phyloP scores from a whole-genome alignment of 306 rosid species.

The Quillaja saponaria region DNA sequence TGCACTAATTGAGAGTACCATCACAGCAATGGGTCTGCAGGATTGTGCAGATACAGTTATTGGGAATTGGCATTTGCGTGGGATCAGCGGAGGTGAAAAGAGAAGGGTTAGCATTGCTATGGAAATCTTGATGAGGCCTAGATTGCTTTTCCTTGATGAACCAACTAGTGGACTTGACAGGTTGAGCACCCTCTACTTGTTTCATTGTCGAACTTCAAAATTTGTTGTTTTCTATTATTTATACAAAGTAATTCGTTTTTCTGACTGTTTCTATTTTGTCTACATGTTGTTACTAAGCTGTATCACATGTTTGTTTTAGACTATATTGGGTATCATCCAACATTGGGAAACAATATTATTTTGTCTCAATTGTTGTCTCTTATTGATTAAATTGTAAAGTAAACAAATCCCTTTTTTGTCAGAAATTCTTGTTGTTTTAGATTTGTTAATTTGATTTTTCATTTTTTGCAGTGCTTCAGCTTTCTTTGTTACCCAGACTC shows the following conservation, averaged over 20 bases:
- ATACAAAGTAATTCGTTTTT: too few relatives aligned
- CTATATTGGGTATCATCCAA: too few relatives aligned
- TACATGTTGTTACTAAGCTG: background rate
- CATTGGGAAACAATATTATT: too few relatives aligned
- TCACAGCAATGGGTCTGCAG: slow-evolving; percentile 89
- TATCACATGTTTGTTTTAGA: background rate
- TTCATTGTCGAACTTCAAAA: background rate
- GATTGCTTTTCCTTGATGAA: slow-evolving; percentile 91
- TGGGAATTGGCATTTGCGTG: slow-evolving; percentile 96
- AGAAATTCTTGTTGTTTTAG: background rate
- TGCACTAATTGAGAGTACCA: slow-evolving; percentile 82
- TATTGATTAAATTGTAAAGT: background rate
- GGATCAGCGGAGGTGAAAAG: slow-evolving; percentile 97
- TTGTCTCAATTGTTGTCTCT: background rate
- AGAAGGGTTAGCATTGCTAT: slow-evolving; percentile 94
- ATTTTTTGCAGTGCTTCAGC: slow-evolving; percentile 83
- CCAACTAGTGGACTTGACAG: slow-evolving; percentile 99
- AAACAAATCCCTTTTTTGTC: background rate
- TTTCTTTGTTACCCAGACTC: slow-evolving; percentile 90
- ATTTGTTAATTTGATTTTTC: background rate
- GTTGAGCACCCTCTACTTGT: slow-evolving; percentile 25
- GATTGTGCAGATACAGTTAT: slow-evolving; percentile 94
- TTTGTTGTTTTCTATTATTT: background rate
- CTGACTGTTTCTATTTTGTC: too few relatives aligned
- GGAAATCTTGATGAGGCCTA: slow-evolving; percentile 88